Evolutionary conservation across 371 early-diverging fungal species (phyloP).

Genomic region (Mucor mucedo): DNA sequence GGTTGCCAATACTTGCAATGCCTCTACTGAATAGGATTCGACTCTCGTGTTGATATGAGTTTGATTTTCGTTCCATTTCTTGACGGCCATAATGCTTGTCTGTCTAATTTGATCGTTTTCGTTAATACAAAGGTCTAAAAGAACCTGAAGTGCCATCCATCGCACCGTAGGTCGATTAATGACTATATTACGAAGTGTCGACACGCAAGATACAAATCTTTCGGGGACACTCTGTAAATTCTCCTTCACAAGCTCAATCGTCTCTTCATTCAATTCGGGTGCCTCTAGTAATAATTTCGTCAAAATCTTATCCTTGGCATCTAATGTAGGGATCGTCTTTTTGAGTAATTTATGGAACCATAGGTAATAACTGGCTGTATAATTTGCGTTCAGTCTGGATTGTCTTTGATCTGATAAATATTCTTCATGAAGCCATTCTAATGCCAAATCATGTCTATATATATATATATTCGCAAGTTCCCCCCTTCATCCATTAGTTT

Average conservation of each 20-base stretch:
- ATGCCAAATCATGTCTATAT: constrained; percentile 45
- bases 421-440: constrained; percentile 54
- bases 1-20: constrained; percentile 41
- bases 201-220: constrained; percentile 48
- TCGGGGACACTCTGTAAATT: constrained; percentile 40
- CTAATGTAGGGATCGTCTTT: constrained; percentile 37
- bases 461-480: background rate
- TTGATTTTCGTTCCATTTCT: constrained; percentile 69
- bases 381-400: constrained; percentile 10
- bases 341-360: constrained; percentile 45
- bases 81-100: constrained; percentile 64
- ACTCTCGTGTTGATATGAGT: constrained; percentile 47
- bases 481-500: background rate
- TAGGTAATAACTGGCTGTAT: constrained; percentile 36
- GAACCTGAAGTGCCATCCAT: constrained; percentile 35
- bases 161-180: constrained; percentile 37
- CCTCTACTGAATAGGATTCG: constrained; percentile 55
- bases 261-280: constrained; percentile 40
- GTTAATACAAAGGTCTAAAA: constrained; percentile 43
- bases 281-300: constrained; percentile 48
- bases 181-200: constrained; percentile 43
- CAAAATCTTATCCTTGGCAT: constrained; percentile 45
- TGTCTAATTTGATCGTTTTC: constrained; percentile 48
- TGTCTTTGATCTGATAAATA: constrained; percentile 30
- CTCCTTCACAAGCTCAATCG: constrained; percentile 33